Evolutionary conservation across 2,329 filamentous ascomycete species (phyloP), one percentile per base, ranked within the genome.

Genomic region (Nigrospora osmanthi): DNA sequence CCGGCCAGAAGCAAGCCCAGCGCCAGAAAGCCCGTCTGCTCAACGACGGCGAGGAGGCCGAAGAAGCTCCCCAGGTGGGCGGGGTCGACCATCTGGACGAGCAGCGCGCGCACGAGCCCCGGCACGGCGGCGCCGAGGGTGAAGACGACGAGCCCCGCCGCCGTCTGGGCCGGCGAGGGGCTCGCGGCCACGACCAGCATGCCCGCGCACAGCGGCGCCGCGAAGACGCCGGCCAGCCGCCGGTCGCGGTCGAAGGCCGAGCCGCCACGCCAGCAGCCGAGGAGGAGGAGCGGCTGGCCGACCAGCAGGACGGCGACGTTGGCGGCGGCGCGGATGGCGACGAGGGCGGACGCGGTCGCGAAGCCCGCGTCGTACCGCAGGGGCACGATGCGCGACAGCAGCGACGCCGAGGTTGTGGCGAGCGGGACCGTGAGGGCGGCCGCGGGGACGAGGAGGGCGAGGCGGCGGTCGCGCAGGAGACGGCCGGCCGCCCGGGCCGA

Each of bases 1-100:
- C 33, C 44, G 10, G 28, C 28, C 44, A 42, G 33, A 14, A 32
- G 13, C 35, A 46, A 14, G 3, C 33, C 35, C n/a, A 42, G 11
- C 19, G 33, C 15, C 9, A 46, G 40, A 9, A 42, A 42, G 13
- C 44, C 44, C 11, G 36, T 17, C 30, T 46, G 44, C 44, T 46
- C 44, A 6, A 42, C 13, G n/a, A 46, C 36, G 23, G 44, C 39
- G 9, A 42, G 35, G 10, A 46, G 15, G 9, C 44, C 44, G 36
- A 46, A 46, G 34, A 46, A 31, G 3, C 16, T n/a, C 4, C 44
- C 44, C 3, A 31, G 15, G 19, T 46, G 16, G 3, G n/a, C 40
- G 28, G 30, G 28, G 11, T 42, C 35, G 2, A 42, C 35, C 2
- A 46, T 31, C 28, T 42, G 44, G 6, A 39, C 40, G 14, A 46